Evolutionary conservation across 2,329 filamentous ascomycete species (phyloP), one percentile per base, ranked within the genome.

Genomic region (Fragosphaeria purpurea): DNA sequence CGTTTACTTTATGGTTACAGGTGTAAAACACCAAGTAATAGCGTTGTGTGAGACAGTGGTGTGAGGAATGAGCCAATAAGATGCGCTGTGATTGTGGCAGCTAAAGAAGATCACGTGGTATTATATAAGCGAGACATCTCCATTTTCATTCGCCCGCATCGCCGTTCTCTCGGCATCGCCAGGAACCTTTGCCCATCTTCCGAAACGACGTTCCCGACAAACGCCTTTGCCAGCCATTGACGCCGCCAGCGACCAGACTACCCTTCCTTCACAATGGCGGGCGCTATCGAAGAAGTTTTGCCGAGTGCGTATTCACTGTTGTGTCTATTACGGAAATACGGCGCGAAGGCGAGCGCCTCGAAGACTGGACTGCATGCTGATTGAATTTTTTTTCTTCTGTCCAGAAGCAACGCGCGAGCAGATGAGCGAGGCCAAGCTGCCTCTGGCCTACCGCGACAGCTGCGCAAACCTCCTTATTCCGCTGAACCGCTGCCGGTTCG

Each of bases 381-480:
- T 11, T 37, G 11, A 37, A 7, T 4, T 37, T 37, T 7, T 11
- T 37, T 11, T 37, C 35, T 37, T 37, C 35, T 11, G 11, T 22
- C 3, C 64, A 88, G 83, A 78, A 68, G 88, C 88, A 59, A 88
- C 87, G 58, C 82, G 88, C 70, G 84, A 94, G 75, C 86, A 93
- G 70, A 97, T 97, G 91, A 84, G 87, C 65, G 88, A 88, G 63
- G 90, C 90, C 59, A 84, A 81, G 64, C 79, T 97, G 47, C 91
- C 93, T 10, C 71, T 97, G 50, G 78, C 86, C 62, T 98, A 98
- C 79, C 82, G 93, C 67, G 93, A 98, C 72, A 90, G 84, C 72
- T 98, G 93, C 74, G 93, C 90, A 56, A 83, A 93, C 70, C 85
- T 98, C 44, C 76, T 97, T 56, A 96, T 97, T 57, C 93, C 93